A percentile compares a stretch with the other conserved stretches of the same genome.
Evolutionary conservation across 2,329 filamentous ascomycete species (phyloP).

Genomic region (Aspergillus sp.): DNA sequence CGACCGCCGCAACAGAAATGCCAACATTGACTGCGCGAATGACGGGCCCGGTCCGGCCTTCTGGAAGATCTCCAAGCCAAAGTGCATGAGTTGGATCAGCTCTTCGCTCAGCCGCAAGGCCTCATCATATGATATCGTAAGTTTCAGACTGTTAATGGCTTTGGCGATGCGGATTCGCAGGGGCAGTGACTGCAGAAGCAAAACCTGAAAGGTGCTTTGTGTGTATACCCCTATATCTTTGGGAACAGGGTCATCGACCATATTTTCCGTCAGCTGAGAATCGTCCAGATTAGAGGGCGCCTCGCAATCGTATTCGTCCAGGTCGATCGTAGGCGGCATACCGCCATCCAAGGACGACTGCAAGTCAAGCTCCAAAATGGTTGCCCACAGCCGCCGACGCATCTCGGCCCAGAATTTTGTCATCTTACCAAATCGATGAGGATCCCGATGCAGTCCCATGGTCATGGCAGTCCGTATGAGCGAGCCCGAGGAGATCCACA

Average conservation of each 20-base stretch:
- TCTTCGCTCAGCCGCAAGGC: conserved; percentile 34
- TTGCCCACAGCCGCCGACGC: conserved; percentile 49
- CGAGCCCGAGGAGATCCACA: conserved; percentile 41
- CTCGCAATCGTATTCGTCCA: conserved; percentile 41
- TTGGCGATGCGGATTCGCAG: conserved; percentile 34
- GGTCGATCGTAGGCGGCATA: conserved; percentile 34
- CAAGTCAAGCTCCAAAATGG: conserved; percentile 45
- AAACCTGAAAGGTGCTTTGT: conserved; percentile 30
- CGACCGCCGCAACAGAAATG: conserved; percentile 57
- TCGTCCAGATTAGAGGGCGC: conserved; percentile 43
- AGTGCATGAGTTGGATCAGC: conserved; percentile 26
- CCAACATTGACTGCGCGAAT: conserved; percentile 45
- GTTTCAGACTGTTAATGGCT: conserved; percentile 33
- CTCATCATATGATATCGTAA: conserved; percentile 36
- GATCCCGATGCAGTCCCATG: conserved; percentile 47
- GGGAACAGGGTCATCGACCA: conserved; percentile 27
- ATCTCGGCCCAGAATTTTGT: conserved; percentile 46
- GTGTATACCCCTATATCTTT: conserved; percentile 22
- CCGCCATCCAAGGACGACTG: conserved; percentile 40
- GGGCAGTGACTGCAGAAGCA: conserved; percentile 31
- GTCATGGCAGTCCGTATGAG: conserved; percentile 45
- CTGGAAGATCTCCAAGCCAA: conserved; percentile 26
- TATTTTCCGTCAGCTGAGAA: conserved; percentile 30
- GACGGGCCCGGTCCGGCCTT: conserved; percentile 21
- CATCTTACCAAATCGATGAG: conserved; percentile 36